Percentiles rank a stretch among this genome's conserved stretches.
These are phyloP conservation scores for Calophaca sinica DNA, from an alignment of 306 rosid species.

Conservation along the genomic window DNA sequence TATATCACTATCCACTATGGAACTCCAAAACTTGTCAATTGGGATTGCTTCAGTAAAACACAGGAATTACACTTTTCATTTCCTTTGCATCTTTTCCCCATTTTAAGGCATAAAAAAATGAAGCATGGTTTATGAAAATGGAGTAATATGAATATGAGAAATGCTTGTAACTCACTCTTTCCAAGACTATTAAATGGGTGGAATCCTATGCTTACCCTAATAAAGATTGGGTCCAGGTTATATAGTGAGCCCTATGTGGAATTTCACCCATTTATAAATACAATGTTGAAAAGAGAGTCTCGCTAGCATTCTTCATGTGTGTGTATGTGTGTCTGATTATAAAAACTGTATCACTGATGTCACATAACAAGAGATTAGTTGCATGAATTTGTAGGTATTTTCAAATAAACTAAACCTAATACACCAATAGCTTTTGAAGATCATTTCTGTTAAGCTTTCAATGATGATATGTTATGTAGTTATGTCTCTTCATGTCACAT, in stretches of 20 bases:
- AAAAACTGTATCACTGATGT: neutral
- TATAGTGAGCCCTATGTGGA: neutral
- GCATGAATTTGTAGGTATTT: conserved; percentile 14
- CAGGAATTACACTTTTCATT: too few relatives aligned
- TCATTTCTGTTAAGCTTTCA: neutral
- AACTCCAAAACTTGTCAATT: too few relatives aligned
- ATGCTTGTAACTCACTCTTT: neutral
- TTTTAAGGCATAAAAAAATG: too few relatives aligned
- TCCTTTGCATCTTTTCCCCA: too few relatives aligned
- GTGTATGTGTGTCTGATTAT: neutral
- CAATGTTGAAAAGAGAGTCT: neutral
- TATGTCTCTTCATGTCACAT: neutral
- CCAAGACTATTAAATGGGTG: neutral
- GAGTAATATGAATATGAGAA: too few relatives aligned
- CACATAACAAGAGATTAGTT: neutral
- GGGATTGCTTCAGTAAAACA: too few relatives aligned
- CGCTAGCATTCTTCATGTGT: neutral
- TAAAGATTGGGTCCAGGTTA: too few relatives aligned
- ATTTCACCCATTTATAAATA: neutral
- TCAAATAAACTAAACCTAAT: conserved; percentile 1
- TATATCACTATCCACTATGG: too few relatives aligned
- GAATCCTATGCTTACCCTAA: neutral
- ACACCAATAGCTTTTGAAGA: neutral
- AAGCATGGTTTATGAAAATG: too few relatives aligned
- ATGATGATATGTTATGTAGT: neutral